phyloP scores from a whole-genome alignment of 2,329 filamentous ascomycete genomes.

The Tolypocladium endophyticum region DNA sequence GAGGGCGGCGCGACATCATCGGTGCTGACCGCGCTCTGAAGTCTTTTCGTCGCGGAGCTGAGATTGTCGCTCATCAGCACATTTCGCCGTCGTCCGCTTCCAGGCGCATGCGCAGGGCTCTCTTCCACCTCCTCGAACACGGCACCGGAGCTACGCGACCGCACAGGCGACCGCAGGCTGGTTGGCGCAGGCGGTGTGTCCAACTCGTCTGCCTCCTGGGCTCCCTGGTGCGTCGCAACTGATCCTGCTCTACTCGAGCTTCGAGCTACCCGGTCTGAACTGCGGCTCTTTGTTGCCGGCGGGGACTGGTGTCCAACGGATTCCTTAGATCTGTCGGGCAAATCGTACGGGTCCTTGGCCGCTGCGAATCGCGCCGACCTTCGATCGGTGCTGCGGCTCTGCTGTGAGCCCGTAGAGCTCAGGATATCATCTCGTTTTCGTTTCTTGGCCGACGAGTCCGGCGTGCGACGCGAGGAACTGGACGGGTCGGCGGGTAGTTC shows the following conservation, averaged over 20 bases:
- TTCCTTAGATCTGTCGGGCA: conserved; percentile 19
- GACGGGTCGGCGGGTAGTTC: conserved; percentile 16
- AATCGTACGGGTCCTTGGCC: conserved; percentile 15
- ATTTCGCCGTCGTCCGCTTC: conserved; percentile 39
- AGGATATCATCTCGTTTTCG: conserved; percentile 21
- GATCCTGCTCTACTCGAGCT: background rate
- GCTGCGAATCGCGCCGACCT: conserved; percentile 9
- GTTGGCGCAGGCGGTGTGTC: conserved; percentile 8
- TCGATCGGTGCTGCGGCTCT: conserved; percentile 3
- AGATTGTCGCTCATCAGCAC: conserved; percentile 24
- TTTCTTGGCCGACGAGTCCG: conserved; percentile 39
- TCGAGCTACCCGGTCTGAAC: background rate
- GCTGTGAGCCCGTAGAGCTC: conserved; percentile 3
- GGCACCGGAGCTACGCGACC: conserved; percentile 3
- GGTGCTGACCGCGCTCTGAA: conserved; percentile 28
- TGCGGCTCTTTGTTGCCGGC: background rate
- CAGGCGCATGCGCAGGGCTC: conserved; percentile 43
- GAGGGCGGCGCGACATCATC: conserved; percentile 17
- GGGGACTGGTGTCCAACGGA: conserved; percentile 7
- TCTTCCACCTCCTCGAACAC: conserved; percentile 21
- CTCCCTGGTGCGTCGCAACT: conserved; percentile 1
- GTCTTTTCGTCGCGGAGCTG: conserved; percentile 28
- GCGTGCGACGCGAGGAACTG: conserved; percentile 21
- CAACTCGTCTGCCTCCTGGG: conserved; percentile 10
- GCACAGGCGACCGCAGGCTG: conserved; percentile 5